A percentile compares a stretch with the other conserved stretches of the same genome.
phyloP scores from a whole-genome alignment of 2,329 filamentous ascomycete species.

The Venturia nashicola region DNA sequence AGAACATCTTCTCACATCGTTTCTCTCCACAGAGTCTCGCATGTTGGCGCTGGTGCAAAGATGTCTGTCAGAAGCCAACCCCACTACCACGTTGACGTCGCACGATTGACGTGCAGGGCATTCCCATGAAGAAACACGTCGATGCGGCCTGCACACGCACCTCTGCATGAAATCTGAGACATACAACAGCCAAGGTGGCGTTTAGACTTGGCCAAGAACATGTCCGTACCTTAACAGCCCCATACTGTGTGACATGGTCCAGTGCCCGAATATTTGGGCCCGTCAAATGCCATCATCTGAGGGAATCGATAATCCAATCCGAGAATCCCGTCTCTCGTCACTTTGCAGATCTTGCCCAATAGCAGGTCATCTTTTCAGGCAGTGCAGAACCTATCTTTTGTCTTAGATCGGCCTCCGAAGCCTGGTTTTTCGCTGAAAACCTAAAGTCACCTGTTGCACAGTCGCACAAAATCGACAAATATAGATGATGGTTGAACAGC shows the following conservation, averaged over 20 bases:
- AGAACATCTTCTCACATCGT: no score
- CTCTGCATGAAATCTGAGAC: neutral
- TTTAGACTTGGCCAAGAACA: neutral
- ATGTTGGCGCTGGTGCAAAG: no score
- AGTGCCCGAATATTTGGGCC: neutral
- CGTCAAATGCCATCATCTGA: neutral
- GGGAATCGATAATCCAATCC: neutral
- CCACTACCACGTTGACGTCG: neutral
- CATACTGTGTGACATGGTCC: neutral
- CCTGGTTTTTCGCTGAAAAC: no score
- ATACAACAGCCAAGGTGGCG: neutral
- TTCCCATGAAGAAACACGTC: neutral
- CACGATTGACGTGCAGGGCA: neutral
- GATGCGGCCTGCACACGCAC: neutral
- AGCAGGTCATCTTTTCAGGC: neutral
- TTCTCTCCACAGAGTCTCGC: no score
- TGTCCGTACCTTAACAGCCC: neutral
- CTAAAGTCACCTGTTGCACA: neutral
- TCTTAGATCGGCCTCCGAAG: no score
- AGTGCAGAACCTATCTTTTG: no score
- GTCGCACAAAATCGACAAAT: neutral
- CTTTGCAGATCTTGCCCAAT: neutral
- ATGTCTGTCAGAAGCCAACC: neutral
- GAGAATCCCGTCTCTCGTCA: neutral
- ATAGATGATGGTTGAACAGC: neutral